phyloP scores from a whole-genome alignment of 1,284 basidiomycete species.

The Laetiporus sulphureus region DNA sequence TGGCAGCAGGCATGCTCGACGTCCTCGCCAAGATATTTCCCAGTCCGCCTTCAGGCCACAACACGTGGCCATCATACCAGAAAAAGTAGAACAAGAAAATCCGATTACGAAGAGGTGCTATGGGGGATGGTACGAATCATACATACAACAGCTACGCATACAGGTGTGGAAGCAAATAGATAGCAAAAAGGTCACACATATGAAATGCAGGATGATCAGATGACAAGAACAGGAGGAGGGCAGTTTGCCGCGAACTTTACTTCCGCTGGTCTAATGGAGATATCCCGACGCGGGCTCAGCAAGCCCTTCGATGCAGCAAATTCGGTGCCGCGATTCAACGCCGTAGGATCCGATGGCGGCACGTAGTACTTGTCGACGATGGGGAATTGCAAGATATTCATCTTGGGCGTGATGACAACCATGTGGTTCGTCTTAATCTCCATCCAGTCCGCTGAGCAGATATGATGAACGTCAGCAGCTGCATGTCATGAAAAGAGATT shows the following conservation, averaged over 20 bases:
- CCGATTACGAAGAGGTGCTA: too few relatives aligned
- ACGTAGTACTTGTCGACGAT: constrained; percentile 91
- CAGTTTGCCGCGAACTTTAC: too few relatives aligned
- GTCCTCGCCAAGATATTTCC: not conserved
- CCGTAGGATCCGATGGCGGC: constrained; percentile 67
- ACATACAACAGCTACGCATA: not conserved
- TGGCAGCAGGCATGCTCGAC: too few relatives aligned
- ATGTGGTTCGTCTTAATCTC: constrained; percentile 90
- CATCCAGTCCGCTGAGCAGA: constrained; percentile 80
- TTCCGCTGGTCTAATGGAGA: constrained; percentile 2
- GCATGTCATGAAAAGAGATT: constrained; percentile 16
- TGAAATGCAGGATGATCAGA: constrained; percentile 1
- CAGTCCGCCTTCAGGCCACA: not conserved
- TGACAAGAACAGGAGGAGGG: constrained; percentile 9
- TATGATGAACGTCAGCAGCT: not conserved
- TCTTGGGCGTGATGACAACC: constrained; percentile 86
- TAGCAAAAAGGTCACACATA: constrained; percentile 1
- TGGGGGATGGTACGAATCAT: too few relatives aligned
- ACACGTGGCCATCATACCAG: too few relatives aligned
- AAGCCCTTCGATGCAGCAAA: constrained; percentile 74
- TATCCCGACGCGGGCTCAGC: constrained; percentile 39
- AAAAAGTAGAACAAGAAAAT: too few relatives aligned
- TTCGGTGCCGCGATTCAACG: constrained; percentile 54
- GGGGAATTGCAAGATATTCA: constrained; percentile 92
- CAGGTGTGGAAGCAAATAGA: not conserved